Percentiles rank a stretch among this genome's conserved stretches.
Conservation (phyloP, 1,139 yeast genomes). For the Kazachstania sp. region DNA sequence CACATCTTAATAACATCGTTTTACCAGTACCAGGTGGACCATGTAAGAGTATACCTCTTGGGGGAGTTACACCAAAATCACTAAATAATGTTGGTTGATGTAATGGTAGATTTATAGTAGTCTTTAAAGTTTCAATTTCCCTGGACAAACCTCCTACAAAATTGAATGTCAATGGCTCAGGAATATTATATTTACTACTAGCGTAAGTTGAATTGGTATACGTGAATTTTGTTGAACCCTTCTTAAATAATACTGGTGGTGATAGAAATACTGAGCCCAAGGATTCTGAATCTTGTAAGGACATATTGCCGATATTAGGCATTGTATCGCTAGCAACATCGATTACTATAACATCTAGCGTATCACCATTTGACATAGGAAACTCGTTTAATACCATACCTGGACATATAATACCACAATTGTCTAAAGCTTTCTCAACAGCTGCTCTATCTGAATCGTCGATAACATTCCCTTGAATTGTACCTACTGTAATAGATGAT, state of each 20-base stretch:
- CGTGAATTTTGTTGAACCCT: constrained; percentile 33
- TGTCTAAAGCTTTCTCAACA: constrained; percentile 38
- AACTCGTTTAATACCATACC: constrained; percentile 37
- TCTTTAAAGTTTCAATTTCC: constrained; percentile 53
- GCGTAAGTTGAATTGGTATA: constrained; percentile 22
- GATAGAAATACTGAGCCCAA: constrained; percentile 30
- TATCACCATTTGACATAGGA: constrained; percentile 13
- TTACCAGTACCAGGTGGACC: constrained; percentile 99
- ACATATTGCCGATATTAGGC: constrained; percentile 33
- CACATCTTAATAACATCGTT: constrained; percentile 76
- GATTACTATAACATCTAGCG: constrained; percentile 25
- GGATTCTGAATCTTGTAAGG: constrained; percentile 12
- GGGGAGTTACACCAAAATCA: constrained; percentile 83
- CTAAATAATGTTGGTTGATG: constrained; percentile 68
- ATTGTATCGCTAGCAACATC: constrained; percentile 28
- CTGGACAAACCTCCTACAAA: constrained; percentile 70
- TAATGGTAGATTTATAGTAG: constrained; percentile 73
- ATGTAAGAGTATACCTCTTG: constrained; percentile 80
- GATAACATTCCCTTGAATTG: constrained; percentile 20
- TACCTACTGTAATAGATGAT: constrained; percentile 28
- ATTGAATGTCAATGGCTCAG: constrained; percentile 38
- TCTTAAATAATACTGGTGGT: constrained; percentile 41
- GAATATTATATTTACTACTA: constrained; percentile 32
- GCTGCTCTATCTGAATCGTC: constrained; percentile 19
- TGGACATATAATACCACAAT: constrained; percentile 49